Conservation (phyloP, 2,329 filamentous ascomycete species). For the Daldinia sp. region DNA sequence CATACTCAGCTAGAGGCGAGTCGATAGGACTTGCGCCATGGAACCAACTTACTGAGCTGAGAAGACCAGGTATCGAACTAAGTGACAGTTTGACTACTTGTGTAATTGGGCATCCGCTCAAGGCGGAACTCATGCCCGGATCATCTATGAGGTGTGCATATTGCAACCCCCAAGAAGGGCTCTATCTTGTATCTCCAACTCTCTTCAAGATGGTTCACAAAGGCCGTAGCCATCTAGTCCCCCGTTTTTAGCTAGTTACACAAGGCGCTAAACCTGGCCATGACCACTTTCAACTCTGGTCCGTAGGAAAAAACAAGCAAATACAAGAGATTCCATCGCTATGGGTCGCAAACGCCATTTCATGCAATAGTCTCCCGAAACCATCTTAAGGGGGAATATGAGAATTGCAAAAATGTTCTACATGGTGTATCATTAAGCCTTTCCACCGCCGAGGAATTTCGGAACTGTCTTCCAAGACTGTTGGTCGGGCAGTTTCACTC, state of each 20-base stretch:
- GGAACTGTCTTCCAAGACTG: conserved; percentile 63
- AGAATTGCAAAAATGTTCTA: conserved; percentile 21
- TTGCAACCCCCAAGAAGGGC: conserved; percentile 17
- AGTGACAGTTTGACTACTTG: background rate
- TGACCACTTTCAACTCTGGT: conserved; percentile 23
- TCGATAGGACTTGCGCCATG: no score
- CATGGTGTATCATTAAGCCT: conserved; percentile 20
- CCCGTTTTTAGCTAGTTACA: conserved; percentile 33
- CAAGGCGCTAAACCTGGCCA: conserved; percentile 34
- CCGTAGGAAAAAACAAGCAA: conserved; percentile 28
- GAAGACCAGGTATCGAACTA: background rate
- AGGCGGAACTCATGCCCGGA: conserved; percentile 27
- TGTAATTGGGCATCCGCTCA: conserved; percentile 1
- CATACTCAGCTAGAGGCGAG: background rate
- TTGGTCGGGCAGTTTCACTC: conserved; percentile 67
- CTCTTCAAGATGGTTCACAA: conserved; percentile 9
- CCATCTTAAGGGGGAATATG: conserved; percentile 30
- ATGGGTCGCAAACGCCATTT: conserved; percentile 42
- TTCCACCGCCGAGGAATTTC: conserved; percentile 53
- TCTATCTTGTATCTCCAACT: conserved; percentile 18
- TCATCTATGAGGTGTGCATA: conserved; percentile 35
- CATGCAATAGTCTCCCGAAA: conserved; percentile 40
- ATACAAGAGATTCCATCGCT: conserved; percentile 37
- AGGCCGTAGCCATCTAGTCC: conserved; percentile 17
- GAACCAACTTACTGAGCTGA: background rate